Evolutionary conservation across 805 yeast species (phyloP), one percentile per base, ranked within the genome.

Genomic region (Deakozyma indianensis): DNA sequence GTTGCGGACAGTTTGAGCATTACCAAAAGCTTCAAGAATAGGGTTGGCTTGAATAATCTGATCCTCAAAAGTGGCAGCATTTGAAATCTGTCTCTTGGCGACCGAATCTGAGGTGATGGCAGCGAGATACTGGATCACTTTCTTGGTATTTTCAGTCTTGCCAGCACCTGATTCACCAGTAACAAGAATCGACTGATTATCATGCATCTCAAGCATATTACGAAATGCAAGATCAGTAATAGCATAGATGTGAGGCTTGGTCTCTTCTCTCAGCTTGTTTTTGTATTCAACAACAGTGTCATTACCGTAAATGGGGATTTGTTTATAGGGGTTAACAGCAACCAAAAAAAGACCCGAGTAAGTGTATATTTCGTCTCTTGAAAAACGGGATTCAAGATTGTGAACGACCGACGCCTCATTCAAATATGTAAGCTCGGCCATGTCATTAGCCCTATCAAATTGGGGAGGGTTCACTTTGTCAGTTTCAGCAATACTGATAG

Each of bases 141-240:
- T 87, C 62, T 92, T 92, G 3, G 99, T 92, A 54, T 86, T 92
- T 64, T 92, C 98, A 0, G 99, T 92, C 60, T 92, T 92, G 45
- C 99, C 99, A 0, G 99, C 98, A 53, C 99, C 99, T 22, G 94
- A 82, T 60, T 92, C 99, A 51, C 99, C 99, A 0, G 98, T 92
- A n/a, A 92, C 96, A 43, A 92, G 68, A 46, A 92, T 86, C 11
- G 94, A 80, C 65, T 92, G 98, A 61, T 88, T 82, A 55, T 77
- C 78, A 43, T 67, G 70, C 51, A 82, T 79, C 11, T 72, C 68
- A 11, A 85, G 65, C 59, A 92, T 66, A 55, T 80, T 83, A 50
- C 85, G 75, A 54, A 78, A 84, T 1, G 97, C 94, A 42, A 77
- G 77, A 56, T 92, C 95, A 0, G 95, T 83, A 24, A 83, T 78